Conservation (phyloP, 73 alveolate species). For the Symbiodinium pilosum region DNA sequence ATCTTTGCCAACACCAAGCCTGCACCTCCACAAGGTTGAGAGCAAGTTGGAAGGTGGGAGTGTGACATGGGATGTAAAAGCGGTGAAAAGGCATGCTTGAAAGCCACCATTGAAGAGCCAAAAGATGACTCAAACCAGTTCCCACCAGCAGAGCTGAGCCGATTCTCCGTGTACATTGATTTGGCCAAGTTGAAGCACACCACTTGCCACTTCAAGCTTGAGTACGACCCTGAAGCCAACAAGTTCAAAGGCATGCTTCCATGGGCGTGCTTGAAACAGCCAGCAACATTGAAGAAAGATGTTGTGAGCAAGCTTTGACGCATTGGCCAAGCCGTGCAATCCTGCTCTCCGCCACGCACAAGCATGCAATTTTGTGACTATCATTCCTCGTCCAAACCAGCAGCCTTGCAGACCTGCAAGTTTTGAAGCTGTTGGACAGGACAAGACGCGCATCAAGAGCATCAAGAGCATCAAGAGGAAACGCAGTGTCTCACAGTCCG, state of each 20-base stretch:
- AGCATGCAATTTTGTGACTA: too few species aligned
- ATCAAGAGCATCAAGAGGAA: too few species aligned
- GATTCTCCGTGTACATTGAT: neutral
- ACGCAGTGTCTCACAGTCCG: too few species aligned
- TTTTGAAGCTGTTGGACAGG: too few species aligned
- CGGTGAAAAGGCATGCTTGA: neutral
- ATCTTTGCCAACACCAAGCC: neutral
- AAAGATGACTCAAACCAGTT: neutral
- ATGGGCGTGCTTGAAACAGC: neutral
- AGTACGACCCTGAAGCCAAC: slow-evolving; percentile 9
- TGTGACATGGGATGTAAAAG: neutral
- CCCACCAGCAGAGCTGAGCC: neutral
- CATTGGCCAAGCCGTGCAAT: too few species aligned
- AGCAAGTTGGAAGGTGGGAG: neutral
- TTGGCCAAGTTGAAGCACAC: neutral
- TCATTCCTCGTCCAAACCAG: too few species aligned
- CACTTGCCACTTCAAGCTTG: neutral
- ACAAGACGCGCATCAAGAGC: too few species aligned
- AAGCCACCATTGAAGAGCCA: neutral
- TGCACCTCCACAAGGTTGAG: neutral
- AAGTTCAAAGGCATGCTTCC: slow-evolving; percentile 5
- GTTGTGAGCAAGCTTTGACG: neutral
- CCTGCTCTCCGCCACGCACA: too few species aligned
- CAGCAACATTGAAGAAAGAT: neutral
- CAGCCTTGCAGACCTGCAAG: too few species aligned